These are phyloP conservation scores for Solanum paucissectum DNA, from an alignment of 257 asterid genomes.

Conservation along the genomic window DNA sequence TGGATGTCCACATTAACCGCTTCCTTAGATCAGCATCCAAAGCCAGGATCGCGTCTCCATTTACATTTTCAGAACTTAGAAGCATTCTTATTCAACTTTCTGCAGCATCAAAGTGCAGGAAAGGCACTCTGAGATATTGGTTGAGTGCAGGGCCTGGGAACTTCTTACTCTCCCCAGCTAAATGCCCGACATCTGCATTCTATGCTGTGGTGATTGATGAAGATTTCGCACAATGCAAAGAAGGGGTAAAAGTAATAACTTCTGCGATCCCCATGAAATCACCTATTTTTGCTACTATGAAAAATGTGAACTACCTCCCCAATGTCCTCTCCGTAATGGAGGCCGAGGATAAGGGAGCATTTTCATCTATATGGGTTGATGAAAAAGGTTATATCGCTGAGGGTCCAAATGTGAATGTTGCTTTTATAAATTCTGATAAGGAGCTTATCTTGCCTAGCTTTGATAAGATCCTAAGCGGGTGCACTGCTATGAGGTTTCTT, in stretches of 20 bases:
- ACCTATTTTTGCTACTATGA: constrained; percentile 68
- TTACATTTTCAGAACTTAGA: constrained; percentile 39
- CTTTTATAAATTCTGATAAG: constrained; percentile 42
- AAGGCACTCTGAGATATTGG: constrained; percentile 77
- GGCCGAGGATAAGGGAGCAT: constrained; percentile 73
- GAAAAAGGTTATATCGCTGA: constrained; percentile 69
- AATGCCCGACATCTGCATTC: constrained; percentile 66
- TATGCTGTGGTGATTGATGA: constrained; percentile 72
- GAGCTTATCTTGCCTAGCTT: constrained; percentile 67
- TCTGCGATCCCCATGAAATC: constrained; percentile 72
- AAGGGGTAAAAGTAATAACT: constrained; percentile 67
- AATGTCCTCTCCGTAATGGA: constrained; percentile 77
- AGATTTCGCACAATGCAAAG: constrained; percentile 47
- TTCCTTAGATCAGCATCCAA: constrained; percentile 70
- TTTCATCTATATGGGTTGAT: constrained; percentile 71
- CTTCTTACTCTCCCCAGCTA: constrained; percentile 65
- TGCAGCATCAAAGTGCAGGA: constrained; percentile 49
- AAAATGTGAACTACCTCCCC: constrained; percentile 88
- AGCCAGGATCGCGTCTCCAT: constrained; percentile 51
- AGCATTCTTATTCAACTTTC: constrained; percentile 76
- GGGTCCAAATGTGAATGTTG: constrained; percentile 93
- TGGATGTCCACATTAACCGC: constrained; percentile 74
- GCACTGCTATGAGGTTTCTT: constrained; percentile 82
- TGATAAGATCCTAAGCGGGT: constrained; percentile 67
- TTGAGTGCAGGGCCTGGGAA: constrained; percentile 82